These are phyloP conservation scores for Tephrocybe sp. DNA, from an alignment of 768 basidiomycete species.

Conservation along the genomic window DNA sequence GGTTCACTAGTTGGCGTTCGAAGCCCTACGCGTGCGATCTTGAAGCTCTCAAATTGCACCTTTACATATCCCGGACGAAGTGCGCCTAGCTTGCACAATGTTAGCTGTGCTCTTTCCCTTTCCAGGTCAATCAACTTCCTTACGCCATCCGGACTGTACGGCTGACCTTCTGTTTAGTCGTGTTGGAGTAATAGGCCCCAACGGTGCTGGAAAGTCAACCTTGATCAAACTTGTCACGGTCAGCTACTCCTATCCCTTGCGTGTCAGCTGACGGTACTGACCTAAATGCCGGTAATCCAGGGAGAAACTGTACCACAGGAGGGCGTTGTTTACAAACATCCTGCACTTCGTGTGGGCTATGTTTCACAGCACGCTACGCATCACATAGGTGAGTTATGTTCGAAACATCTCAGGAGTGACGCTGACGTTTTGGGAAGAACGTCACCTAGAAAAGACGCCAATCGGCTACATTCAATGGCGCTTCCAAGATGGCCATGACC, in stretches of 20 bases:
- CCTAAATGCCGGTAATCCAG: slow-evolving; percentile 30
- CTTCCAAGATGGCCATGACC: slow-evolving; percentile 98
- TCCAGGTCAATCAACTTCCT: slow-evolving; percentile 58
- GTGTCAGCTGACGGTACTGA: slow-evolving; percentile 6
- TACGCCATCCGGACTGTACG: slow-evolving; percentile 13
- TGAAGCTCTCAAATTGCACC: slow-evolving; percentile 89
- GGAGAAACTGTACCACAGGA: slow-evolving; percentile 92
- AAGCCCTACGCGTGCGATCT: slow-evolving; percentile 92
- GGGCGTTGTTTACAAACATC: slow-evolving; percentile 92
- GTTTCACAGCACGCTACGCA: slow-evolving; percentile 98
- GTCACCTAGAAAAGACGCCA: slow-evolving; percentile 94
- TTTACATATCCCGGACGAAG: slow-evolving; percentile 89
- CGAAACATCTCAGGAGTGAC: background rate
- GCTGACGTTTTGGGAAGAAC: slow-evolving; percentile 46
- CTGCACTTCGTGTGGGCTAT: slow-evolving; percentile 90
- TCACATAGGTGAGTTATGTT: slow-evolving; percentile 63
- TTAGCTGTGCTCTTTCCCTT: slow-evolving; percentile 90
- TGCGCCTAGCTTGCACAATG: slow-evolving; percentile 79
- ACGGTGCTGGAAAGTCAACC: slow-evolving; percentile 96
- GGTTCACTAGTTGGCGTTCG: slow-evolving; percentile 97
- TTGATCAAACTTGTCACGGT: slow-evolving; percentile 92
- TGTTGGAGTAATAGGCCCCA: slow-evolving; percentile 89
- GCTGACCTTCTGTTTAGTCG: slow-evolving; percentile 49
- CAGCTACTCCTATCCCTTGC: slow-evolving; percentile 19
- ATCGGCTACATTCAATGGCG: slow-evolving; percentile 98